phyloP scores from a whole-genome alignment of 148 eudicot species.

The Bassia scoparia region DNA sequence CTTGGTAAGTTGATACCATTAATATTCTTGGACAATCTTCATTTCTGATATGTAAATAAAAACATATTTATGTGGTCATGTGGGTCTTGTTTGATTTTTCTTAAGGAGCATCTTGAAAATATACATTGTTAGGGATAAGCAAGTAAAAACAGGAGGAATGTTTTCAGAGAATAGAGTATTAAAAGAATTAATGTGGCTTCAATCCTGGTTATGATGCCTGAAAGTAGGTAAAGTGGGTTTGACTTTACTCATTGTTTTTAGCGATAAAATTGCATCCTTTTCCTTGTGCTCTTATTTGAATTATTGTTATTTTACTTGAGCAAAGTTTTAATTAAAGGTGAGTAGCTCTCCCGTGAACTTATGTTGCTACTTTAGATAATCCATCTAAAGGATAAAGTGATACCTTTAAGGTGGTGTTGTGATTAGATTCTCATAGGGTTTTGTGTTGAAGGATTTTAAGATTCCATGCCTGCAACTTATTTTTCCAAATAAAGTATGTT shows the following conservation, averaged over 20 bases:
- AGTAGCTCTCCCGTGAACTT: slow-evolving; percentile 5
- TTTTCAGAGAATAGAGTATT: too few relatives aligned
- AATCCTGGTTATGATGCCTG: not conserved
- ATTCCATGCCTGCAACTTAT: not conserved
- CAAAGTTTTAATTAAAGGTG: not conserved
- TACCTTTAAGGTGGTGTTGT: not conserved
- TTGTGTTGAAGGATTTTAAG: not conserved
- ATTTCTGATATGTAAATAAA: too few relatives aligned
- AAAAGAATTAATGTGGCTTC: too few relatives aligned
- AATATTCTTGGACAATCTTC: too few relatives aligned
- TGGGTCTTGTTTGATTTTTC: too few relatives aligned
- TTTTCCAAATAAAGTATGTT: not conserved
- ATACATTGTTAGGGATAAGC: too few relatives aligned
- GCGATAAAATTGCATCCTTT: not conserved
- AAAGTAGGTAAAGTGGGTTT: slow-evolving; percentile 3
- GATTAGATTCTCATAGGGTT: not conserved
- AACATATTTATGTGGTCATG: too few relatives aligned
- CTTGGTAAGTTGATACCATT: too few relatives aligned
- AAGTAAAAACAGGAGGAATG: too few relatives aligned
- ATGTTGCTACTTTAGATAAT: not conserved
- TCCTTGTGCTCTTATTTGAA: not conserved
- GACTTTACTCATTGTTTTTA: slow-evolving; percentile 1
- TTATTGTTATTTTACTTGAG: not conserved
- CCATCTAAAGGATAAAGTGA: not conserved
- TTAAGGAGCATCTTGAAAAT: too few relatives aligned